phyloP scores from a whole-genome alignment of 192 early-diverging fungal genomes.

The Umbelopsis isabellina region DNA sequence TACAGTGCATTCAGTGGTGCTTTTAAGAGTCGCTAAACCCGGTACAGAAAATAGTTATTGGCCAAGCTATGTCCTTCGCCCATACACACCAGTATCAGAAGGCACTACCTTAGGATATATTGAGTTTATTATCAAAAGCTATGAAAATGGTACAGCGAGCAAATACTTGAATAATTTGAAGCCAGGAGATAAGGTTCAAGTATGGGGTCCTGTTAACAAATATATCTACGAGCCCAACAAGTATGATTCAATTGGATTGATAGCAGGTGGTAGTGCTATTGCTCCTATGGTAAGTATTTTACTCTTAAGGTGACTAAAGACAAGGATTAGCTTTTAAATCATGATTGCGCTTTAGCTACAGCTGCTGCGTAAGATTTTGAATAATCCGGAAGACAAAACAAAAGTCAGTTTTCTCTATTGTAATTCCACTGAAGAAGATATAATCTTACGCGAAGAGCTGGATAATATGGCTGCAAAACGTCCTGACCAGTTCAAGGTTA shows the following conservation, averaged over 20 bases:
- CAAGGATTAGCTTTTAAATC: too few relatives aligned
- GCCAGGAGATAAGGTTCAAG: conserved; percentile 63
- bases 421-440: conserved; percentile 70
- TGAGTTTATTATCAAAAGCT: neutral
- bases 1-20: neutral
- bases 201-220: neutral
- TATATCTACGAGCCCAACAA: neutral
- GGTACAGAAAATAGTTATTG: conserved; percentile 9
- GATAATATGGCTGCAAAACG: conserved; percentile 58
- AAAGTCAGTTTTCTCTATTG: conserved; percentile 68
- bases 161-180: conserved; percentile 59
- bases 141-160: conserved; percentile 52
- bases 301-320: conserved; percentile 30
- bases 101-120: neutral
- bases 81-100: conserved; percentile 5
- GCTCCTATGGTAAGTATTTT: conserved; percentile 1
- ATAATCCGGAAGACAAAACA: conserved; percentile 68
- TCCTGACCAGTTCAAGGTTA: conserved; percentile 62
- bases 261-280: conserved; percentile 3
- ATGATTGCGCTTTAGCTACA: conserved; percentile 66
- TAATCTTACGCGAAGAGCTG: conserved; percentile 61
- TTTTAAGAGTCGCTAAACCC: neutral
- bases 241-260: neutral
- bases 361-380: conserved; percentile 62
- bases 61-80: neutral